Conservation (phyloP, 2,329 filamentous ascomycete species). For the Tolypocladium guangdongense region DNA sequence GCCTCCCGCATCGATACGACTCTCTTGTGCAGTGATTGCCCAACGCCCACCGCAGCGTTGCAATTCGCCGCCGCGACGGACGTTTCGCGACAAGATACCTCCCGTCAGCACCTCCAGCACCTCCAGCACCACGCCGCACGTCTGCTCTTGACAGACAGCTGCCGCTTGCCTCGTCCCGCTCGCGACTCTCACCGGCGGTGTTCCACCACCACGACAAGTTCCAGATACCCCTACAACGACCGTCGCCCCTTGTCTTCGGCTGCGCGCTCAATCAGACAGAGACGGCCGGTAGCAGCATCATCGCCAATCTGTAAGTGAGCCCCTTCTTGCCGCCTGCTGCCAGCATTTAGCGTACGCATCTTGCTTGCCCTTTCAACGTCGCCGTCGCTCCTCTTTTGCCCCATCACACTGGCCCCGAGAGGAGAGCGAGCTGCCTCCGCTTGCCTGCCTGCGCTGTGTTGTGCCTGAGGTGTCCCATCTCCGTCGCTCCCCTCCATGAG, state of each 20-base stretch:
- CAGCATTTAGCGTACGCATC: not conserved
- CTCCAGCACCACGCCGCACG: not conserved
- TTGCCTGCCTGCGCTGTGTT: not conserved
- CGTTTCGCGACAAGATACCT: not conserved
- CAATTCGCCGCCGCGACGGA: constrained; percentile 1
- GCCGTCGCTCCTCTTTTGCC: not conserved
- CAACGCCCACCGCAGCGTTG: not conserved
- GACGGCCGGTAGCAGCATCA: not conserved
- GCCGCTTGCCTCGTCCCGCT: not conserved
- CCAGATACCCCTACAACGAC: not conserved
- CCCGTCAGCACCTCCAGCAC: not conserved
- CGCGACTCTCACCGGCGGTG: not conserved
- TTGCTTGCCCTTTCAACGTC: not conserved
- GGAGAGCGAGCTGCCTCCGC: not conserved
- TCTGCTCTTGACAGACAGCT: not conserved
- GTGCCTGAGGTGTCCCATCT: not conserved
- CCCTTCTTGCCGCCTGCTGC: not conserved
- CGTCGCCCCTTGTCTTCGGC: not conserved
- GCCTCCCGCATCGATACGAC: not conserved
- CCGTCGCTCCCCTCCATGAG: not conserved
- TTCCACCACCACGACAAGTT: not conserved
- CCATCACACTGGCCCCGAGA: not conserved
- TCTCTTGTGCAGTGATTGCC: not conserved
- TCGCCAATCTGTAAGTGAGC: constrained; percentile 1
- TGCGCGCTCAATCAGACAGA: not conserved